Evolutionary conservation across 108 stramenopile species (phyloP).

Genomic region (Skeletonema menzelii): DNA sequence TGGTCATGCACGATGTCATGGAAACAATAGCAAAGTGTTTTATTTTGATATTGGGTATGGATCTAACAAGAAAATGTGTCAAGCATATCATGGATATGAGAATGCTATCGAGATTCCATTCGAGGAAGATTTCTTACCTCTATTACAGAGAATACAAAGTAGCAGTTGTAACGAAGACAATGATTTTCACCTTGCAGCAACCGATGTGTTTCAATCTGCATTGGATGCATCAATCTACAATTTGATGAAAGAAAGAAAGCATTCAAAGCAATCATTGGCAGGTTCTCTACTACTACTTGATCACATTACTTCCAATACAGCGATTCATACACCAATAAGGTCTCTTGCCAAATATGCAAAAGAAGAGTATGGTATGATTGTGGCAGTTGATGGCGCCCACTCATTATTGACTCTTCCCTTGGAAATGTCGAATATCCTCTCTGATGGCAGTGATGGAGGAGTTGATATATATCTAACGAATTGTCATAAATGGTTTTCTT

Average conservation of each 20-base stretch:
- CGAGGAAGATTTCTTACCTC: conserved; percentile 38
- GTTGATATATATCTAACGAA: conserved; percentile 71
- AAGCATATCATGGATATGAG: conserved; percentile 40
- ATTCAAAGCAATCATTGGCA: conserved; percentile 10
- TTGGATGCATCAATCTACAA: conserved; percentile 29
- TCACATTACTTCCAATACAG: conserved; percentile 76
- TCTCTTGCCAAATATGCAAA: conserved; percentile 45
- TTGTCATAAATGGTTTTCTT: conserved; percentile 77
- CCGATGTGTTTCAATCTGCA: conserved; percentile 40
- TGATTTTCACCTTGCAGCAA: conserved; percentile 18
- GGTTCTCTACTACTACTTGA: conserved; percentile 63
- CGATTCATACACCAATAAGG: conserved; percentile 63
- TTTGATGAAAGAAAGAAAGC: background rate
- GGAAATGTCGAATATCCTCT: conserved; percentile 24
- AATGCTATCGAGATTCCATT: conserved; percentile 68
- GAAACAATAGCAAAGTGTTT: conserved; percentile 38
- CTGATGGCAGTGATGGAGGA: background rate
- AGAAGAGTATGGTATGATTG: conserved; percentile 53
- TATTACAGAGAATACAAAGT: conserved; percentile 1
- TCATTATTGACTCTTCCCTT: conserved; percentile 57
- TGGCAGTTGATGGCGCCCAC: conserved; percentile 75
- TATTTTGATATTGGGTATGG: conserved; percentile 76
- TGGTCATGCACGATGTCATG: conserved; percentile 48
- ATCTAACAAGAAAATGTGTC: conserved; percentile 73
- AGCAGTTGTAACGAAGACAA: background rate